phyloP scores from a whole-genome alignment of 2,329 filamentous ascomycete species.

The Berkeleyomyces basicola region DNA sequence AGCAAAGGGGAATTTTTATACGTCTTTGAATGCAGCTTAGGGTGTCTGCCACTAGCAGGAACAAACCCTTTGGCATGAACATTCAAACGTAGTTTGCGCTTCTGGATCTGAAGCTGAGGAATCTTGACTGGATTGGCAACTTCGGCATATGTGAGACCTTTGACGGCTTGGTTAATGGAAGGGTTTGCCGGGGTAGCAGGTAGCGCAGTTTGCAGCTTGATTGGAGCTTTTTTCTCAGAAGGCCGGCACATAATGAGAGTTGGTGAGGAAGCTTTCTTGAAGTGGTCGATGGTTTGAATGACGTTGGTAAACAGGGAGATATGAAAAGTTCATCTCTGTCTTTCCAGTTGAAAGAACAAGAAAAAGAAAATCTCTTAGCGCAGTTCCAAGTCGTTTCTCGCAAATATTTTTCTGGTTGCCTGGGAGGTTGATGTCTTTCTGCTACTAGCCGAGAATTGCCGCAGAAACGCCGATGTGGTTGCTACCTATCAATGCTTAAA shows the following conservation, averaged over 20 bases:
- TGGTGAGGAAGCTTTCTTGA: neutral
- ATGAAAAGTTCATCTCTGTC: neutral
- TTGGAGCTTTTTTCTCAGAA: neutral
- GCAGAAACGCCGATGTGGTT: neutral
- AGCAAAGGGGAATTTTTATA: neutral
- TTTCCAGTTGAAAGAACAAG: neutral
- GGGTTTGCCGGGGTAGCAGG: neutral
- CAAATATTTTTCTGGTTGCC: neutral
- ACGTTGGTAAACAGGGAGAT: neutral
- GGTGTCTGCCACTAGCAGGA: neutral
- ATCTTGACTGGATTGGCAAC: neutral
- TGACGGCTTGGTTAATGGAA: neutral
- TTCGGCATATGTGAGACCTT: neutral
- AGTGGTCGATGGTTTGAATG: neutral
- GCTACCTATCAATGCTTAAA: neutral
- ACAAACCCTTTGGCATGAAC: conserved; percentile 5
- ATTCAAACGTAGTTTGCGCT: conserved; percentile 17
- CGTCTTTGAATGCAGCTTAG: neutral
- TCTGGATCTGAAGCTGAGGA: neutral
- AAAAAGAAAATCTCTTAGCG: neutral
- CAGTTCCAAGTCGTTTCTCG: neutral
- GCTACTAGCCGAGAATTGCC: neutral
- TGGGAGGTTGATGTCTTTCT: neutral
- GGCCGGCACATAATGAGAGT: neutral
- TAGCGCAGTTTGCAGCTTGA: neutral